Evolutionary conservation across 2,329 filamentous ascomycete species (phyloP).

Genomic region (Aspergillus ustus): DNA sequence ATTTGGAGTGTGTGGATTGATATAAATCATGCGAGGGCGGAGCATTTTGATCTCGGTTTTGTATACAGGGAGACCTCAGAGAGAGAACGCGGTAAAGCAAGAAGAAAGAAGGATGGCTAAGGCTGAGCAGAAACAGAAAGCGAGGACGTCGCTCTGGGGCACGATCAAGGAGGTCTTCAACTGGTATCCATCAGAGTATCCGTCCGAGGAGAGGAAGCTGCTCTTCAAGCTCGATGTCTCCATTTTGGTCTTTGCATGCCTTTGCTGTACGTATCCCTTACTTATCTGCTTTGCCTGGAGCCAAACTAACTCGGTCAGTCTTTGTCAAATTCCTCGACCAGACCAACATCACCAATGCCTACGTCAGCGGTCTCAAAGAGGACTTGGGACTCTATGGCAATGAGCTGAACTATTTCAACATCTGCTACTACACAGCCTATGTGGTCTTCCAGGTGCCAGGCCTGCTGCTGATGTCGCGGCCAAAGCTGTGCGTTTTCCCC

Average conservation of each 20-base stretch:
- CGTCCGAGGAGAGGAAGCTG: constrained; percentile 34
- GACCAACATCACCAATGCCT: constrained; percentile 41
- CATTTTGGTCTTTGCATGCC: constrained; percentile 36
- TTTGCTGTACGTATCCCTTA: constrained; percentile 33
- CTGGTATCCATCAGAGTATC: constrained; percentile 38
- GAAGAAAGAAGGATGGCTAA: constrained; percentile 22
- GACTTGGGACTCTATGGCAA: constrained; percentile 37
- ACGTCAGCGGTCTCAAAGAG: constrained; percentile 39
- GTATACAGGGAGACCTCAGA: neutral
- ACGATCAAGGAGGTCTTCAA: constrained; percentile 39
- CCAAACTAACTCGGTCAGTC: constrained; percentile 22
- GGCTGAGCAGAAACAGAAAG: constrained; percentile 4
- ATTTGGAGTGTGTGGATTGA: neutral
- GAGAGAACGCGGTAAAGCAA: neutral
- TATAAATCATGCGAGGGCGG: neutral
- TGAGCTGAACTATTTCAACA: constrained; percentile 38
- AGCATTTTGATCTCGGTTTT: neutral
- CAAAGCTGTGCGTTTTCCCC: constrained; percentile 27
- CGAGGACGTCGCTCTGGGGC: constrained; percentile 17
- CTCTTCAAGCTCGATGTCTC: constrained; percentile 39
- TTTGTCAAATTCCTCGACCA: constrained; percentile 38
- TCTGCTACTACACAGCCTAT: constrained; percentile 38
- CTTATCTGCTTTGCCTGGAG: no score
- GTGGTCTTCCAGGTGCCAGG: constrained; percentile 38
- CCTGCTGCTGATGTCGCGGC: constrained; percentile 36